Conservation (phyloP, 2,329 filamentous ascomycete genomes). For the Mariannaea elegans region DNA sequence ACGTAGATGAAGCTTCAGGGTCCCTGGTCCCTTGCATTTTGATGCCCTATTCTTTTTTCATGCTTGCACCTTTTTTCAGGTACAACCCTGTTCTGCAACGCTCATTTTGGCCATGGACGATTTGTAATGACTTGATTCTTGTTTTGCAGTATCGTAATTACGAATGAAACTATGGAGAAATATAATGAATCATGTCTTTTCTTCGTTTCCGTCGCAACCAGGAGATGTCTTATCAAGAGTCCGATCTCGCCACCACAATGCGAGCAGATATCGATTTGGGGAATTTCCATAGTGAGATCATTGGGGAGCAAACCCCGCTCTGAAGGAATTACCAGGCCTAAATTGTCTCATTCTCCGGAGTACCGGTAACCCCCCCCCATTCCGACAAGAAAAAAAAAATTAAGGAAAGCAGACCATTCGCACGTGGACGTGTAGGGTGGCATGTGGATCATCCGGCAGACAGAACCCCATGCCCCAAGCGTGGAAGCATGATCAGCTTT, state of each 20-base stretch:
- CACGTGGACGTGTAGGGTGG: slow-evolving; percentile 18
- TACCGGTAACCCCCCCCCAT: no score
- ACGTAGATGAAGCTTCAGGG: slow-evolving; percentile 11
- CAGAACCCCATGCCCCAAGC: neutral
- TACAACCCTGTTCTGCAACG: no score
- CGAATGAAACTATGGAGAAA: neutral
- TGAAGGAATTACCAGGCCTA: no score
- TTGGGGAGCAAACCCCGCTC: neutral
- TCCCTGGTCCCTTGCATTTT: slow-evolving; percentile 21
- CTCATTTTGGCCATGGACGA: neutral
- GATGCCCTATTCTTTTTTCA: no score
- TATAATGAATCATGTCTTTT: no score
- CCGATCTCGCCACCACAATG: no score
- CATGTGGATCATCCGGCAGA: slow-evolving; percentile 17
- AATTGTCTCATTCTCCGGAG: no score
- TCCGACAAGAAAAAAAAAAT: no score
- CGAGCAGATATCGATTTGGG: no score
- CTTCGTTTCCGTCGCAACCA: no score
- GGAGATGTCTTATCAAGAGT: no score
- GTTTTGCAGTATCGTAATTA: neutral
- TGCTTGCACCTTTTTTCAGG: neutral
- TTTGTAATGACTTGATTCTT: neutral
- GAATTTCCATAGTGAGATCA: no score
- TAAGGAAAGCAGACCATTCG: slow-evolving; percentile 8
- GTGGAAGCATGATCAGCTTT: neutral